Evolutionary conservation across 2,329 filamentous ascomycete genomes (phyloP).

Genomic region (Hirsutella minnesotensis): DNA sequence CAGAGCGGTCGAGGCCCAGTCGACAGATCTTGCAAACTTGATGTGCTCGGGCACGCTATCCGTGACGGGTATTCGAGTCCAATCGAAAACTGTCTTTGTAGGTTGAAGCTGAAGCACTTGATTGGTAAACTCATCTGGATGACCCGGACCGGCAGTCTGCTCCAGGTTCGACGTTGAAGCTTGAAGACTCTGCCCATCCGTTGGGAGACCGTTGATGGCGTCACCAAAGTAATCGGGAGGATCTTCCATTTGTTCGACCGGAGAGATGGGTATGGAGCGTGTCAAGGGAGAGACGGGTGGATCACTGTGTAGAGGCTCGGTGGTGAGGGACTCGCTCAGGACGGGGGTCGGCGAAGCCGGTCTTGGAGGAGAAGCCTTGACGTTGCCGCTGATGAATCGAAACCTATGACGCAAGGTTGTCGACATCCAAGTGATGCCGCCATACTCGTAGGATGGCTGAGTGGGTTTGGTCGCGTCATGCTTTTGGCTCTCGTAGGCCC

Average conservation of each 20-base stretch:
- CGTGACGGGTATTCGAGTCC: constrained; percentile 60
- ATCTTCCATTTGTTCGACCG: constrained; percentile 17
- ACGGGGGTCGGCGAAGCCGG: constrained; percentile 26
- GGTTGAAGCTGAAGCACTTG: constrained; percentile 20
- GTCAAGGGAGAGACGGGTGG: constrained; percentile 5
- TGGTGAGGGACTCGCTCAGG: constrained; percentile 21
- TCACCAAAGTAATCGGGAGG: constrained; percentile 32
- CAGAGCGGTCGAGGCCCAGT: constrained; percentile 63
- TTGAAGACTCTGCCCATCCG: background rate
- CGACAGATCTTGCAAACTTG: constrained; percentile 55
- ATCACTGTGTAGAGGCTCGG: background rate
- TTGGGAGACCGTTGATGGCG: constrained; percentile 5
- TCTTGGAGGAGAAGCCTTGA: constrained; percentile 18
- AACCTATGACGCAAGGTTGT: constrained; percentile 58
- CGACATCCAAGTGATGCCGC: constrained; percentile 56
- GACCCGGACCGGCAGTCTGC: constrained; percentile 13
- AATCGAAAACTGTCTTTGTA: constrained; percentile 48
- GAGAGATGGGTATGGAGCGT: constrained; percentile 23
- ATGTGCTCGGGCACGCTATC: constrained; percentile 58
- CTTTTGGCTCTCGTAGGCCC: constrained; percentile 44
- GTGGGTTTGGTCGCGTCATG: constrained; percentile 38
- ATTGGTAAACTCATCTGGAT: constrained; percentile 31
- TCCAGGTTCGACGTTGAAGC: constrained; percentile 2
- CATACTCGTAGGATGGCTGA: constrained; percentile 47
- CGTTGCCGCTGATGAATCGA: constrained; percentile 52